Evolutionary conservation across 148 eudicot genomes (phyloP).

Genomic region (Arbutus unedo): DNA sequence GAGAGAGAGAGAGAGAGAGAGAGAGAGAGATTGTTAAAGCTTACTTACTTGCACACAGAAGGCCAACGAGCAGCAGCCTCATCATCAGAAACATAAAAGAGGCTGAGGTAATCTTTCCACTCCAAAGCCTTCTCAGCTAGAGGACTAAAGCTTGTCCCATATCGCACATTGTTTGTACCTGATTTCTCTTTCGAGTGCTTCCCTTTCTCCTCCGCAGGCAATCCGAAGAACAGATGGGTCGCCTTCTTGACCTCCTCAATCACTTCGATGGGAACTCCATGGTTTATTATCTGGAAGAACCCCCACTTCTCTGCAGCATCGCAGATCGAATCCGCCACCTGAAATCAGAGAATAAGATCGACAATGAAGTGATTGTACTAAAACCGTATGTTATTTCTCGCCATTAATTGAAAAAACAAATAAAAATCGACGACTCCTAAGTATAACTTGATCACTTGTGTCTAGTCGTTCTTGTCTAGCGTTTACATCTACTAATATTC

Average conservation of each 20-base stretch:
- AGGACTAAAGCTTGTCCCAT: conserved; percentile 27
- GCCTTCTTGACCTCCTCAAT: conserved; percentile 31
- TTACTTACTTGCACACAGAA: conserved; percentile 18
- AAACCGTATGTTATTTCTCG: too few relatives aligned
- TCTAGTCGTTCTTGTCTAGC: too few relatives aligned
- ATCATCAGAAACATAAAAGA: conserved; percentile 14
- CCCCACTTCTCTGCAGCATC: conserved; percentile 35
- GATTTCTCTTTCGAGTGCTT: conserved; percentile 18
- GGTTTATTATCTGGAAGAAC: conserved; percentile 16
- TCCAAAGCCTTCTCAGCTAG: conserved; percentile 27
- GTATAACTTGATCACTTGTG: too few relatives aligned
- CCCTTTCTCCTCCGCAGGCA: conserved; percentile 32
- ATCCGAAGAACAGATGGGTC: conserved; percentile 30
- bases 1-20: too few relatives aligned
- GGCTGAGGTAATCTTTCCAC: conserved; percentile 32
- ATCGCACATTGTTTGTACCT: conserved; percentile 14
- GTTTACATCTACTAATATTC: too few relatives aligned
- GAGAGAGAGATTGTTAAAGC: too few relatives aligned
- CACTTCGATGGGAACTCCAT: conserved; percentile 32
- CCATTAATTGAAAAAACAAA: too few relatives aligned
- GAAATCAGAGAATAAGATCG: too few relatives aligned
- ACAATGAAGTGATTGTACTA: too few relatives aligned
- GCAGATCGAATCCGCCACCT: conserved; percentile 24
- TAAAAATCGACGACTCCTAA: too few relatives aligned
- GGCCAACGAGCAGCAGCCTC: conserved; percentile 25